Percentiles rank a stretch among this genome's conserved stretches.
Conservation (phyloP, 176 grass and related monocot genomes). For the Triticum timopheevii region DNA sequence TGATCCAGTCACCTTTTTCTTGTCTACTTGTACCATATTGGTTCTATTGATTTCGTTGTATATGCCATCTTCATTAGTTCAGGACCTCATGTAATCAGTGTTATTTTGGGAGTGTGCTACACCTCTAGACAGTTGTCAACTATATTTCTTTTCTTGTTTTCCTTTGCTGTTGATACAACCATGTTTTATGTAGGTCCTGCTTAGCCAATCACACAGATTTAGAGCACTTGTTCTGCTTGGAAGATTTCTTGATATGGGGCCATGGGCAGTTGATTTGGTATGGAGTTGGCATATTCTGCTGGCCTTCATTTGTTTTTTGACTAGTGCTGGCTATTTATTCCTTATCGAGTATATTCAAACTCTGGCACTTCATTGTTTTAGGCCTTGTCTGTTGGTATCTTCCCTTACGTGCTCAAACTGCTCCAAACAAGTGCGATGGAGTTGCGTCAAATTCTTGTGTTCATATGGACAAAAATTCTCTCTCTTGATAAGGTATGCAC, state of each 20-base stretch:
- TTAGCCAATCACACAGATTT: slow-evolving; percentile 97
- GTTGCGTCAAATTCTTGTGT: slow-evolving; percentile 95
- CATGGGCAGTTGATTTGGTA: slow-evolving; percentile 99
- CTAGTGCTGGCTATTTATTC: not conserved
- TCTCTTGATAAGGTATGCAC: slow-evolving; percentile 83
- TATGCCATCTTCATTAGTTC: slow-evolving; percentile 12
- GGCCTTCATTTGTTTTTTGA: slow-evolving; percentile 1
- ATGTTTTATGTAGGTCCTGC: slow-evolving; percentile 69
- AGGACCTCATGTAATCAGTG: not conserved
- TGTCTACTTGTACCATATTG: not conserved
- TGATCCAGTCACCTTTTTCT: not conserved
- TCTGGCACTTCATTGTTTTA: slow-evolving; percentile 37
- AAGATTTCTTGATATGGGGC: slow-evolving; percentile 99
- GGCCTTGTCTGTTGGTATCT: slow-evolving; percentile 96
- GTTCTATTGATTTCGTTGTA: slow-evolving; percentile 9
- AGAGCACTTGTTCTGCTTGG: slow-evolving; percentile 93
- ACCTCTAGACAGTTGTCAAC: not conserved
- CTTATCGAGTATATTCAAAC: slow-evolving; percentile 16
- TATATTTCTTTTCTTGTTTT: slow-evolving; percentile 17
- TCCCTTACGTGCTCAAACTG: slow-evolving; percentile 95
- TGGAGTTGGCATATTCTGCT: slow-evolving; percentile 24
- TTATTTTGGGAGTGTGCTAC: not conserved
- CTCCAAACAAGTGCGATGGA: slow-evolving; percentile 93
- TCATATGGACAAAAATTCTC: slow-evolving; percentile 99
- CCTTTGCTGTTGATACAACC: slow-evolving; percentile 19